Percentiles rank a stretch among this genome's conserved stretches.
Evolutionary conservation across 2,329 filamentous ascomycete genomes (phyloP).

Genomic region (Fusarium oxysporum): DNA sequence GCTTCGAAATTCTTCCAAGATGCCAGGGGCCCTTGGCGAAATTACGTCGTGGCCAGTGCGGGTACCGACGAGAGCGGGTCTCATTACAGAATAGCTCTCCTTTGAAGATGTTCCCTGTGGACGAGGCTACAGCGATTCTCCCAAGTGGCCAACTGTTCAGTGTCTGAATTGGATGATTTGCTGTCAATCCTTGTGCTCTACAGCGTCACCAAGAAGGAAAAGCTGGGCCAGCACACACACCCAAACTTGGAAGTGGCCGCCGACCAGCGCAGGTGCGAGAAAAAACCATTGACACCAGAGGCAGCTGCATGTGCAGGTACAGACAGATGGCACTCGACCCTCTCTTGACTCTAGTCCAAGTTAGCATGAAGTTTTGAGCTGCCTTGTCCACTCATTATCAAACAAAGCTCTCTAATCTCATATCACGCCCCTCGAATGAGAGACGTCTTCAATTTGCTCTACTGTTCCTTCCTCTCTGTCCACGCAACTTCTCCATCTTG

Average conservation of each 20-base stretch:
- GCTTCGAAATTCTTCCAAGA: conserved; percentile 28
- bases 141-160: conserved; percentile 29
- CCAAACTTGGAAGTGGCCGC: conserved; percentile 27
- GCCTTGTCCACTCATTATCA: conserved; percentile 30
- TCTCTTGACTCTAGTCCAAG: conserved; percentile 3
- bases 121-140: conserved; percentile 11
- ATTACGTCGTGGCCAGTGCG: conserved; percentile 46
- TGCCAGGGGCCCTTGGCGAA: conserved; percentile 39
- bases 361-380: conserved; percentile 21
- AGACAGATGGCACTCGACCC: background rate
- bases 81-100: conserved; percentile 39
- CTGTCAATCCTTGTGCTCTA: conserved; percentile 5
- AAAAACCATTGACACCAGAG: conserved; percentile 14
- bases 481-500: conserved; percentile 15
- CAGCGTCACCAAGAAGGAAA: conserved; percentile 9
- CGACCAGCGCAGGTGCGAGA: conserved; percentile 13
- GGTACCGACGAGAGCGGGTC: conserved; percentile 42
- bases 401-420: conserved; percentile 37
- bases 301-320: conserved; percentile 12
- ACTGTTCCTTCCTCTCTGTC: conserved; percentile 10
- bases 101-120: conserved; percentile 5
- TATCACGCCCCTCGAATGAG: conserved; percentile 30
- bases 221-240: conserved; percentile 19
- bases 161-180: conserved; percentile 10
- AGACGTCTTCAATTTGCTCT: conserved; percentile 27